Evolutionary conservation across 148 eudicot genomes (phyloP), one percentile per base, ranked within the genome.

Genomic region (Rhododendron vialii): DNA sequence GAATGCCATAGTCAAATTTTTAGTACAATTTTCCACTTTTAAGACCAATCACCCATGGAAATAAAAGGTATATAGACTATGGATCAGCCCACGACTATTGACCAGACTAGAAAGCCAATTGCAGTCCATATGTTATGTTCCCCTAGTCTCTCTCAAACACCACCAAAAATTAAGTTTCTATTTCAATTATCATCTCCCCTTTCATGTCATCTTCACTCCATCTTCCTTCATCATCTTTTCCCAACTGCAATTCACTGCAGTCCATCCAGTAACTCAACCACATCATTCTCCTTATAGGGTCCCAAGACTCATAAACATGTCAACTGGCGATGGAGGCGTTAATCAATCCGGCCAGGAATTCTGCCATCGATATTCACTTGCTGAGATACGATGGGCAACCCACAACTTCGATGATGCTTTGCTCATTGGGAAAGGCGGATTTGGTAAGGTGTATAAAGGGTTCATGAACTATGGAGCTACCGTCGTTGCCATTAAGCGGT

Each of bases 381-480:
- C 15, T 10, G 88, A 87, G 77, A 47, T 87, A 13, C 35, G 3
- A 77, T 18, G 1, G 2, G 88, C 86, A 2, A 83, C 86, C 7
- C 22, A 80, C 22, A 26, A 83, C 76, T 87, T 87, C 22, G 43
- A 87, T 35, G 78, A 36, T 0, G 59, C 5, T 78, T 77, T 79
- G 6, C 24, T 87, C 14, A 36, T 87, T 24, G 88, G 88, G 2
- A 13, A 5, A 3, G 88, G 88, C 24, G 88, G 83, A 2, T 87
- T 87, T 47, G 88, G 88, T 18, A 69, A 77, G 8, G 88, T 87
- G 22, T 87, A 87, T 47, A 87, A 63, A 83, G 88, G 88, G 51
- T 78, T 5, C 33, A 83, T 87, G 0, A 50, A 87, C 41, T 8
- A 18, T 61, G 86, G 86, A 14, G 38, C 28, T 14, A 78, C 13